Percentiles rank a stretch among this genome's conserved stretches.
Conservation (phyloP, 192 early-diverging fungal genomes). For the Linnemannia hyalina region DNA sequence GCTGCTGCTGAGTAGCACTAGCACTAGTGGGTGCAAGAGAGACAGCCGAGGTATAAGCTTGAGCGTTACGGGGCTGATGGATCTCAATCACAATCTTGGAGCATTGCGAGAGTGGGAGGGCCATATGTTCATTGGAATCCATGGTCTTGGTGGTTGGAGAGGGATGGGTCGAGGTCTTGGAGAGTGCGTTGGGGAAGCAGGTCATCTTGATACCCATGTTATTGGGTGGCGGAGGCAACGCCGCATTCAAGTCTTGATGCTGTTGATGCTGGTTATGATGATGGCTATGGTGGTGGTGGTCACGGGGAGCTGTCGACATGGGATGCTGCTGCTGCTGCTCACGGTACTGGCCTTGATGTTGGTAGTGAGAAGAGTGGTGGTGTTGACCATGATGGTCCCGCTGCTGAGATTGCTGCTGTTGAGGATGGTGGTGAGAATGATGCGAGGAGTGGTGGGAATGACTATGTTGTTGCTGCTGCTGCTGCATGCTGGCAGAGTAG, state of each 20-base stretch:
- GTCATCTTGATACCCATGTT: conserved; percentile 40
- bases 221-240: conserved; percentile 13
- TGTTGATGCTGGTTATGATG: not conserved
- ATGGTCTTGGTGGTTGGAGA: conserved; percentile 8
- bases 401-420: not conserved
- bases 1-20: not conserved
- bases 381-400: not conserved
- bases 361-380: not conserved
- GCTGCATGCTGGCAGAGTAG: conserved; percentile 25
- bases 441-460: not conserved
- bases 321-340: not conserved
- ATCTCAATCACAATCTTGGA: conserved; percentile 51
- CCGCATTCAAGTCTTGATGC: conserved; percentile 16
- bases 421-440: not conserved
- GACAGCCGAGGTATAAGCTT: conserved; percentile 15
- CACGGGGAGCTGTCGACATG: not conserved
- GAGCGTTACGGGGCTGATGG: conserved; percentile 24
- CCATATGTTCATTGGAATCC: conserved; percentile 20
- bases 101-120: conserved; percentile 23
- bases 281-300: not conserved
- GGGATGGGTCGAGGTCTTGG: conserved; percentile 3
- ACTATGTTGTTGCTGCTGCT: conserved; percentile 8
- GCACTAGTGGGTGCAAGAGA: not conserved
- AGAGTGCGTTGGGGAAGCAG: conserved; percentile 21
- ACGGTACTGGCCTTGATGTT: conserved; percentile 11